Conservation (phyloP, 2,329 filamentous ascomycete genomes). For the Fonsecaea pugnacius region DNA sequence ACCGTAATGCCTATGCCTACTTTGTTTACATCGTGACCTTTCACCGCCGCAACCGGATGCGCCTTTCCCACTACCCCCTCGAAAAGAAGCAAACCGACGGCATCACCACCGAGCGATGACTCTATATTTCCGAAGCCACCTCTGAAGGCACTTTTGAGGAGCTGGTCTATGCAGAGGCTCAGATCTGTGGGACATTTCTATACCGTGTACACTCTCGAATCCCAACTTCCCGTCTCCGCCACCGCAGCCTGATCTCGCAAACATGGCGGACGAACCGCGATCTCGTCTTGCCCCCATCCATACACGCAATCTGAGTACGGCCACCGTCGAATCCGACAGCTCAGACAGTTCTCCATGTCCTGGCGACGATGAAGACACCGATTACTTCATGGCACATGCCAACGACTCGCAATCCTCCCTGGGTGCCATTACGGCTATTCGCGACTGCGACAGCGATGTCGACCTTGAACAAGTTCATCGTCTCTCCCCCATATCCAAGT, state of each 20-base stretch:
- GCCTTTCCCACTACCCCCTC: slow-evolving; percentile 1
- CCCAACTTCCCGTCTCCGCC: neutral
- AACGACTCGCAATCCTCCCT: slow-evolving; percentile 95
- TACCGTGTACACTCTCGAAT: neutral
- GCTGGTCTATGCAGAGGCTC: slow-evolving; percentile 11
- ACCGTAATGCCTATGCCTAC: slow-evolving; percentile 3
- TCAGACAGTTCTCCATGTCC: slow-evolving; percentile 50
- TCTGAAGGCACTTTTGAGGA: slow-evolving; percentile 12
- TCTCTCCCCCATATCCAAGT: slow-evolving; percentile 76
- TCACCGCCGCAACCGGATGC: slow-evolving; percentile 17
- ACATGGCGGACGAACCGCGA: slow-evolving; percentile 35
- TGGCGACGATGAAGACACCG: slow-evolving; percentile 83
- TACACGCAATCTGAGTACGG: slow-evolving; percentile 35
- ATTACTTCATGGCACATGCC: slow-evolving; percentile 79
- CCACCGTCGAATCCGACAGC: slow-evolving; percentile 37
- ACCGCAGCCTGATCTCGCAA: slow-evolving; percentile 24
- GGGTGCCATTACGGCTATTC: slow-evolving; percentile 72
- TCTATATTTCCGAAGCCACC: neutral
- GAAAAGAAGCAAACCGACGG: slow-evolving; percentile 6
- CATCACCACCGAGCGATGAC: slow-evolving; percentile 4
- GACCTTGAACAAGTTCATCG: slow-evolving; percentile 63
- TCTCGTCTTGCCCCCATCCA: slow-evolving; percentile 33
- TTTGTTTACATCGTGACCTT: slow-evolving; percentile 13
- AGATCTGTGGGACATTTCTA: neutral
- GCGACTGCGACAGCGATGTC: slow-evolving; percentile 67